These are phyloP conservation scores for Zymoseptoria crescenta DNA, from an alignment of 2,329 filamentous ascomycete species.

Conservation along the genomic window DNA sequence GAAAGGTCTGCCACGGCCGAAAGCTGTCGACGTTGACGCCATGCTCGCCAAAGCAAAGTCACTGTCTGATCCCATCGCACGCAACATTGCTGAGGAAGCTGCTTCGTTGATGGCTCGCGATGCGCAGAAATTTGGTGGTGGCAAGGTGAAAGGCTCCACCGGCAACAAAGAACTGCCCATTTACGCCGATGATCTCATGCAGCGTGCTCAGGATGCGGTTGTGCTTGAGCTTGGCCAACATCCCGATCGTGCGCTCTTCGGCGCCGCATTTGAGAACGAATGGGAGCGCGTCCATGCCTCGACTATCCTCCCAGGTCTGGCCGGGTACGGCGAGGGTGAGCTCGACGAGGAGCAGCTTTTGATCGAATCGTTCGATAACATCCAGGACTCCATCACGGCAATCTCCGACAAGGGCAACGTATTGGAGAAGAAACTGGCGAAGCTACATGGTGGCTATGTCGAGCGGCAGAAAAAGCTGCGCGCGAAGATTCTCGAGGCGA, in stretches of 20 bases:
- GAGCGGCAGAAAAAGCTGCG: conserved; percentile 73
- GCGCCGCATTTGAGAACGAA: conserved; percentile 31
- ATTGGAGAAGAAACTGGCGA: conserved; percentile 83
- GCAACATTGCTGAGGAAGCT: conserved; percentile 67
- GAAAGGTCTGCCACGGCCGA: conserved; percentile 68
- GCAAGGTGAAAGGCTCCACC: conserved; percentile 50
- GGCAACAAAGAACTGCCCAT: conserved; percentile 51
- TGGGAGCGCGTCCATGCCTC: conserved; percentile 45
- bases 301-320: conserved; percentile 63
- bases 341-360: conserved; percentile 61
- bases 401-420: conserved; percentile 76
- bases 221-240: conserved; percentile 56
- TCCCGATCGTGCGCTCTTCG: conserved; percentile 38
- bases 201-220: conserved; percentile 69
- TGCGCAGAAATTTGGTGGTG: conserved; percentile 63
- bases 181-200: conserved; percentile 64
- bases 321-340: conserved; percentile 67
- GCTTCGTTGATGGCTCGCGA: conserved; percentile 76
- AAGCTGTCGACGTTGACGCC: conserved; percentile 59
- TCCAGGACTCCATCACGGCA: conserved; percentile 64
- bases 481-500: conserved; percentile 68
- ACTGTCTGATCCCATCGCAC: conserved; percentile 56
- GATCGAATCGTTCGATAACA: conserved; percentile 63
- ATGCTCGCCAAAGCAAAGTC: conserved; percentile 57
- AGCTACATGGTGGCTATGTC: conserved; percentile 85